A percentile compares a stretch with the other conserved stretches of the same genome.
Evolutionary conservation across 1,139 yeast species (phyloP).

Genomic region (Geotrichum fermentans): DNA sequence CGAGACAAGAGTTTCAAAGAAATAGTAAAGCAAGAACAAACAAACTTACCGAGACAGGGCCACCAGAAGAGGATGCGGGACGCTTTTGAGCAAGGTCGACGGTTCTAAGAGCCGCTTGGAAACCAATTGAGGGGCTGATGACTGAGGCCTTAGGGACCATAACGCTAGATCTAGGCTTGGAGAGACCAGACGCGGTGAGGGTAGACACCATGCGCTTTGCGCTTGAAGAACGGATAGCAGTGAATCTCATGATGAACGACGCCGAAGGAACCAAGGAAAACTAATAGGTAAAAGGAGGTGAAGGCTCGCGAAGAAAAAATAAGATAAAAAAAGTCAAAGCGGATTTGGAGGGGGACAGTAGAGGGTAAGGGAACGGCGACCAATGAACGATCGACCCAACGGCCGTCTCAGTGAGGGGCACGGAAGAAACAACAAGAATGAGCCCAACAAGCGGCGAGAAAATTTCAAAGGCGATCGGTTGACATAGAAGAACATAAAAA

Average conservation of each 20-base stretch:
- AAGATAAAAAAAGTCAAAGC: too few species aligned
- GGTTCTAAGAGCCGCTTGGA: slow-evolving; percentile 32
- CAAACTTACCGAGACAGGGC: slow-evolving; percentile 35
- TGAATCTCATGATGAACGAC: slow-evolving; percentile 14
- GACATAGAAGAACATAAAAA: too few species aligned
- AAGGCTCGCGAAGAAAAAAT: too few species aligned
- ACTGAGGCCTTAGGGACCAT: slow-evolving; percentile 23
- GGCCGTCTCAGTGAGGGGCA: too few species aligned
- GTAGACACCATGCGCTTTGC: slow-evolving; percentile 19
- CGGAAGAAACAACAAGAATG: too few species aligned
- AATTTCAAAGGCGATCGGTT: too few species aligned
- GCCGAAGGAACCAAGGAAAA: background rate
- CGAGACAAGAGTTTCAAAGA: too few species aligned
- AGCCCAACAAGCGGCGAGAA: too few species aligned
- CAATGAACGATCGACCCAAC: too few species aligned
- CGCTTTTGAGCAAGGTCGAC: slow-evolving; percentile 25
- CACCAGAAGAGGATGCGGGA: slow-evolving; percentile 31
- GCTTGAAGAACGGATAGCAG: slow-evolving; percentile 15
- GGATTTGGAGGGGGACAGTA: background rate
- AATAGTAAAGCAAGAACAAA: too few species aligned
- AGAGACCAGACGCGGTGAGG: slow-evolving; percentile 6
- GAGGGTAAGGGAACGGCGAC: background rate
- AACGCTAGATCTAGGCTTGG: slow-evolving; percentile 17
- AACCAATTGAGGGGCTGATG: slow-evolving; percentile 23
- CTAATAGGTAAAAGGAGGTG: too few species aligned